Evolutionary conservation across 2,329 filamentous ascomycete species (phyloP).

Genomic region (Graphilbum fragrans): DNA sequence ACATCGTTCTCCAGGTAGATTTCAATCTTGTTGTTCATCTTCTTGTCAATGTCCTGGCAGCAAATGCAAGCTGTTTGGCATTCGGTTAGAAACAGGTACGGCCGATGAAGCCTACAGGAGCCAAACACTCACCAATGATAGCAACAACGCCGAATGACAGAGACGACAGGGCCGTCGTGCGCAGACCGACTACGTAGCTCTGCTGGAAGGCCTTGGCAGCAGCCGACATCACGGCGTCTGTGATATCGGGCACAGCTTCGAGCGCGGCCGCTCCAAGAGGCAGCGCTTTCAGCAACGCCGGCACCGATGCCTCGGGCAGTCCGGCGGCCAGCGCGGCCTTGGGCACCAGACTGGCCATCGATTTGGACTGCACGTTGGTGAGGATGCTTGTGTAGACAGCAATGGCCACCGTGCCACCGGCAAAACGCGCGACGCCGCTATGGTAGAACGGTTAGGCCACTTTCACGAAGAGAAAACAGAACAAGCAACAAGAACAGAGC

Average conservation of each 20-base stretch:
- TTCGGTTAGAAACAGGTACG: too few species aligned
- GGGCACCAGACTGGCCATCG: slow-evolving; percentile 19
- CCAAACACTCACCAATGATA: too few species aligned
- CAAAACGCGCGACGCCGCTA: neutral
- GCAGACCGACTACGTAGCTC: slow-evolving; percentile 17
- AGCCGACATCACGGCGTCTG: slow-evolving; percentile 14
- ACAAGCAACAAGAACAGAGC: slow-evolving; percentile 6
- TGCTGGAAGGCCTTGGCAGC: slow-evolving; percentile 18
- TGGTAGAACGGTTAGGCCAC: slow-evolving; percentile 3
- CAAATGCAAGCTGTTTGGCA: slow-evolving; percentile 16
- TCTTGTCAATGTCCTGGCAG: slow-evolving; percentile 20
- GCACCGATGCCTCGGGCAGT: too few species aligned
- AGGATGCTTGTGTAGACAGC: slow-evolving; percentile 28
- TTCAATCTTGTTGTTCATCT: slow-evolving; percentile 25
- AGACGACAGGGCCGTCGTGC: slow-evolving; percentile 17
- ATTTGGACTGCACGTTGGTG: slow-evolving; percentile 21
- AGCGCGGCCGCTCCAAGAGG: slow-evolving; percentile 13
- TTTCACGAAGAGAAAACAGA: slow-evolving; percentile 5
- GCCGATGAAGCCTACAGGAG: too few species aligned
- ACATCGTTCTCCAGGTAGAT: slow-evolving; percentile 21
- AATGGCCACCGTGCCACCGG: too few species aligned
- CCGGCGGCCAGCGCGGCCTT: slow-evolving; percentile 19
- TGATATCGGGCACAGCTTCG: slow-evolving; percentile 15
- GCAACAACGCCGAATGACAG: slow-evolving; percentile 18
- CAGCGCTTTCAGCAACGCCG: slow-evolving; percentile 19